Conservation (phyloP, 2,329 filamentous ascomycete species). For the Ramichloridium luteum region DNA sequence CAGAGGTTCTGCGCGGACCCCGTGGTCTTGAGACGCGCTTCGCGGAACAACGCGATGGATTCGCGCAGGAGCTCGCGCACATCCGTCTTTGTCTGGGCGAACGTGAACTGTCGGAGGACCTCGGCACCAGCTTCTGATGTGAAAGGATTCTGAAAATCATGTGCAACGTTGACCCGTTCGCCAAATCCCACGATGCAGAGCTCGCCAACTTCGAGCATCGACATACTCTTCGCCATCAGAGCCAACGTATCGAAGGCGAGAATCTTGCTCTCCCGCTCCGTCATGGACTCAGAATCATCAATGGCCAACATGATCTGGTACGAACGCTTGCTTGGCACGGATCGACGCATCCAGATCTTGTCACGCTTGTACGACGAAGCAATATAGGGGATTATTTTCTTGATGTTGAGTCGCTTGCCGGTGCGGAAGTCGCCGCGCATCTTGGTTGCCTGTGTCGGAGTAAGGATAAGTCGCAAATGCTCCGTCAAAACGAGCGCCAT, state of each 20-base stretch:
- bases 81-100: constrained; percentile 76
- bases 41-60: constrained; percentile 70
- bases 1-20: constrained; percentile 59
- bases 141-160: constrained; percentile 74
- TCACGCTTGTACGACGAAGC: constrained; percentile 96
- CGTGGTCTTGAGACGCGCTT: constrained; percentile 52
- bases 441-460: constrained; percentile 88
- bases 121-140: constrained; percentile 69
- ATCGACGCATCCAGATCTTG: constrained; percentile 99
- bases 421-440: constrained; percentile 94
- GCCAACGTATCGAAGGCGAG: constrained; percentile 91
- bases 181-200: constrained; percentile 89
- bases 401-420: constrained; percentile 96
- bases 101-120: constrained; percentile 73
- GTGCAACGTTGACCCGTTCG: constrained; percentile 67
- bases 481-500: constrained; percentile 84
- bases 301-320: constrained; percentile 98
- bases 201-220: constrained; percentile 89
- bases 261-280: constrained; percentile 60
- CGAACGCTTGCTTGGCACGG: constrained; percentile 78
- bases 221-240: constrained; percentile 73
- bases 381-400: constrained; percentile 98
- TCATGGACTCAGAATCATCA: constrained; percentile 92
- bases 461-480: constrained; percentile 88
- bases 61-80: constrained; percentile 64